Base-by-base conservation (phyloP, 345 rosid species). In the Clausena lansium region DNA sequence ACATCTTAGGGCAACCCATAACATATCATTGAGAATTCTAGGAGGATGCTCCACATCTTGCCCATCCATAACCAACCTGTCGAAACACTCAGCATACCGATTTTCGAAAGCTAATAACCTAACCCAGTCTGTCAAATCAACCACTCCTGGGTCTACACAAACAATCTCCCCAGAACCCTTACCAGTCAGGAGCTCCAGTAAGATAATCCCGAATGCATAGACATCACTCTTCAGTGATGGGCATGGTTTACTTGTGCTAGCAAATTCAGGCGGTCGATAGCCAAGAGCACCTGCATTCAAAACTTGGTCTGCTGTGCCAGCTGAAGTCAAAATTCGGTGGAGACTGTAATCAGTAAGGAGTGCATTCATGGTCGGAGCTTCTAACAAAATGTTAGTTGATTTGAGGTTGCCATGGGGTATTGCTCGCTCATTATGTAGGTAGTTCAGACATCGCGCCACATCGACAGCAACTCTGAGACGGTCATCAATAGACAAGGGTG, bases 331-430 rank as follows among this genome's bases (percentile, higher is more conserved):
- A 78, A 91, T 81, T 33, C 98, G 84, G 79, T 94, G 98, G 73
- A 94, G 89, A 78, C 97, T 90, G 86, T 90, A 94, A 77, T 94
- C 98, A 8, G 97, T 90, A 77, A 94, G 83, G 75, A 82, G 77
- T 25, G 91, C 86, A 35, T 86, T 89, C 83, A 90, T 72, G 22
- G 84, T 81, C 2, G 87, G 89, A 75, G 84, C 70, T 81, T 88
- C 86, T 57, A 94, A 47, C 75, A 94, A 84, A 82, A 94, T 85
- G 87, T 94, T 93, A 6, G 97, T 87, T 14, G 97, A 91, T 81
- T 94, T 94, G 30, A 94, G 92, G 88, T 93, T 94, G 65, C 98
- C 98, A 61, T 94, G 98, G 22, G 98, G 98, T 78, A 94, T 93
- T 74, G 97, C 92, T 82, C 83, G 85, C 83, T 91, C 94, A 7